Evolutionary conservation across 1,139 yeast genomes (phyloP).

Genomic region (Hansenula anomala): DNA sequence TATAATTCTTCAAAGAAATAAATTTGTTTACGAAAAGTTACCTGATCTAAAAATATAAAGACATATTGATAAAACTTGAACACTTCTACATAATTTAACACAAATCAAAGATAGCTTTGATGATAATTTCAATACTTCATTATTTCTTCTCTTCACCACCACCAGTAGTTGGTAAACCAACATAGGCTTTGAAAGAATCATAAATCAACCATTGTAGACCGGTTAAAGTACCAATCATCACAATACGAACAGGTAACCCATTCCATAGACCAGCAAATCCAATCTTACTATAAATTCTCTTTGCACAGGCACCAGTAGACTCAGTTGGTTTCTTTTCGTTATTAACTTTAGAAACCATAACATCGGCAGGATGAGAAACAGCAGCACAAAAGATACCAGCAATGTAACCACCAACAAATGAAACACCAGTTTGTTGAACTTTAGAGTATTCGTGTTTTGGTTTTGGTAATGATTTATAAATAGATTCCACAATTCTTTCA

Average conservation of each 20-base stretch:
- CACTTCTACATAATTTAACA: too few relatives aligned
- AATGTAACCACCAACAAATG: conserved; percentile 90
- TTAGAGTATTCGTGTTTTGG: conserved; percentile 49
- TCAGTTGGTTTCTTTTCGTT: conserved; percentile 68
- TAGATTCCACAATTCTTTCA: conserved; percentile 78
- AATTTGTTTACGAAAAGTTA: too few relatives aligned
- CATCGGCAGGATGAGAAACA: conserved; percentile 96
- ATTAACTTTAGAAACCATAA: conserved; percentile 90
- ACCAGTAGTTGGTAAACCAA: conserved; percentile 91
- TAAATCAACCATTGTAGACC: conserved; percentile 96
- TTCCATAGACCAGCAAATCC: conserved; percentile 93
- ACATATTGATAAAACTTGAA: too few relatives aligned
- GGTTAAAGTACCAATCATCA: conserved; percentile 95
- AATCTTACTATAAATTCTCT: conserved; percentile 70
- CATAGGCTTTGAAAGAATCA: conserved; percentile 87
- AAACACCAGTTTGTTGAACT: conserved; percentile 83
- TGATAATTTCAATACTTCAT: neutral
- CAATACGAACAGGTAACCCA: conserved; percentile 88
- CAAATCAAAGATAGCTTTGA: too few relatives aligned
- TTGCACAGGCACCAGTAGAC: conserved; percentile 58
- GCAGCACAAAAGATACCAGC: conserved; percentile 96
- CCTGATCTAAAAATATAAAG: too few relatives aligned
- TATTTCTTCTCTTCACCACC: conserved; percentile 37
- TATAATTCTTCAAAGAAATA: too few relatives aligned
- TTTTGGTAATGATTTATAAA: conserved; percentile 52